phyloP scores from a whole-genome alignment of 2,329 filamentous ascomycete species.

The Aspergillus sp. region DNA sequence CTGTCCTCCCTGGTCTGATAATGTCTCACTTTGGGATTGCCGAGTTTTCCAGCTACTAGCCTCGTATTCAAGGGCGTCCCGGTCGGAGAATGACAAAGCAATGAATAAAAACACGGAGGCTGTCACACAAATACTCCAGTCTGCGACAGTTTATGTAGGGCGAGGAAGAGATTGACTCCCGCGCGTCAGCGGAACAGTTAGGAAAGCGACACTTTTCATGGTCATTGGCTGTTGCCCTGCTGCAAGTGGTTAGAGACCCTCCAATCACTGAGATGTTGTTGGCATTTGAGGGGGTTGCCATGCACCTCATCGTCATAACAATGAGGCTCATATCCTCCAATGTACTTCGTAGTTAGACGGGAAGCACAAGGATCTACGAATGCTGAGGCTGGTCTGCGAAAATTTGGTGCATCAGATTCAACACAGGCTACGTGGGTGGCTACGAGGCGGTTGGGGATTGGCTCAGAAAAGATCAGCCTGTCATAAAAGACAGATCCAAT shows the following conservation, averaged over 20 bases:
- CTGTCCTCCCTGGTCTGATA: not conserved
- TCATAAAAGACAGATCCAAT: not conserved
- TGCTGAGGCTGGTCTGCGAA: not conserved
- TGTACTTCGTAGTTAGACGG: too few species aligned
- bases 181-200: not conserved
- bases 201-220: not conserved
- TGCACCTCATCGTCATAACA: slow-evolving; percentile 5
- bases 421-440: slow-evolving; percentile 1
- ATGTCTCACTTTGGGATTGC: not conserved
- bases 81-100: not conserved
- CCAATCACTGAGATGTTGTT: slow-evolving; percentile 3
- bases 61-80: not conserved
- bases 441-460: not conserved
- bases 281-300: not conserved
- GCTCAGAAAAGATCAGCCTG: not conserved
- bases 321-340: slow-evolving; percentile 6
- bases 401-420: not conserved
- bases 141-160: not conserved
- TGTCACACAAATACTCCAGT: not conserved
- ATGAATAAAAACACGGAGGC: not conserved
- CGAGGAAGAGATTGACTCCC: not conserved
- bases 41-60: not conserved
- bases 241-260: slow-evolving; percentile 8
- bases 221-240: not conserved
- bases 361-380: not conserved